Evolutionary conservation across 2,329 filamentous ascomycete genomes (phyloP).

Genomic region (Penicillium sp.): DNA sequence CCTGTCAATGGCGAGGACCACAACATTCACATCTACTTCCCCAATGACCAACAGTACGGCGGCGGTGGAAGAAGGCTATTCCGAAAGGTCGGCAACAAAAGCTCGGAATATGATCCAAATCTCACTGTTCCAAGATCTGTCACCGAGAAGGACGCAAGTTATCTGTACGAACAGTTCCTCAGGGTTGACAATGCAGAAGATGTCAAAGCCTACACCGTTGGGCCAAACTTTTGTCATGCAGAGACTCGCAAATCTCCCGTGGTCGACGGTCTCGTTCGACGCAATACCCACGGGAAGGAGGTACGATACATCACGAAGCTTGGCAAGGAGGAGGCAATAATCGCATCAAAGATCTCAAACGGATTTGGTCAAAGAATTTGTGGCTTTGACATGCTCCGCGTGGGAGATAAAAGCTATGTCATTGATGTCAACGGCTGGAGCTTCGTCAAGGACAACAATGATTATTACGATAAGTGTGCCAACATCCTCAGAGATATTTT

Average conservation of each 20-base stretch:
- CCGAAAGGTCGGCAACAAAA: conserved; percentile 98
- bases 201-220: conserved; percentile 97
- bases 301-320: conserved; percentile 90
- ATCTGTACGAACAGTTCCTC: conserved; percentile 96
- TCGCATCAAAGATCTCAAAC: conserved; percentile 84
- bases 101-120: conserved; percentile 83
- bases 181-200: conserved; percentile 96
- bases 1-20: conserved; percentile 98
- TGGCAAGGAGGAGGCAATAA: conserved; percentile 73
- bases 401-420: conserved; percentile 86
- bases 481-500: conserved; percentile 86
- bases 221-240: conserved; percentile 87
- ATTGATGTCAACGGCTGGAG: conserved; percentile 99
- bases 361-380: conserved; percentile 94
- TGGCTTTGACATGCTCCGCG: conserved; percentile 89
- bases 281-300: conserved; percentile 97
- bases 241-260: conserved; percentile 97
- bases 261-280: conserved; percentile 89
- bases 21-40: conserved; percentile 98
- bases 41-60: conserved; percentile 67
- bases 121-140: conserved; percentile 76
- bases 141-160: conserved; percentile 76
- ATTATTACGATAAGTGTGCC: conserved; percentile 92
- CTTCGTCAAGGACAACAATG: conserved; percentile 98
- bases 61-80: conserved; percentile 91